phyloP scores from a whole-genome alignment of 805 yeast species.

The Metschnikowia lochheadii region DNA sequence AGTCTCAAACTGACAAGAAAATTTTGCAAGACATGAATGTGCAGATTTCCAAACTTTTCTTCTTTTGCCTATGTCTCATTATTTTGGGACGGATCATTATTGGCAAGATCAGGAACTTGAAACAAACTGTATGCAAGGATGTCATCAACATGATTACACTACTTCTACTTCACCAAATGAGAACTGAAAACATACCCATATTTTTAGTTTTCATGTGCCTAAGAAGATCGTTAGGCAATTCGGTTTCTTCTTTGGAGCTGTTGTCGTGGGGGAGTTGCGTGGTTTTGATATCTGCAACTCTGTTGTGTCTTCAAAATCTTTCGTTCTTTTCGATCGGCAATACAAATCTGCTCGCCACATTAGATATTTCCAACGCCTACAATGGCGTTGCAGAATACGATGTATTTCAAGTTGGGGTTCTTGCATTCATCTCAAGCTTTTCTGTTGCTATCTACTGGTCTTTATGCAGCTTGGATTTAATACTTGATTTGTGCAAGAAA shows the following conservation, averaged over 20 bases:
- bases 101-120: constrained; percentile 21
- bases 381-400: constrained; percentile 78
- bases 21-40: constrained; percentile 22
- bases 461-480: constrained; percentile 36
- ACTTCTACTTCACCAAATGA: constrained; percentile 52
- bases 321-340: constrained; percentile 85
- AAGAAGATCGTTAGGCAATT: constrained; percentile 17
- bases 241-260: constrained; percentile 7
- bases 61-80: constrained; percentile 22
- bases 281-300: constrained; percentile 29
- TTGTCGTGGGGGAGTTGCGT: constrained; percentile 16
- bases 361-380: constrained; percentile 87
- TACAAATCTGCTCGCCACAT: constrained; percentile 87
- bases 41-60: constrained; percentile 25
- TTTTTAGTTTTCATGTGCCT: constrained; percentile 36
- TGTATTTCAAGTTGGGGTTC: constrained; percentile 63
- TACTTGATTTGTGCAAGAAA: constrained; percentile 3
- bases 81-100: constrained; percentile 26
- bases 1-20: constrained; percentile 10
- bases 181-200: constrained; percentile 53
- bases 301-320: constrained; percentile 62
- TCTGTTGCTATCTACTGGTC: constrained; percentile 84
- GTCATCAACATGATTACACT: constrained; percentile 34
- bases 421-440: constrained; percentile 83
- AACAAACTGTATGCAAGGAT: constrained; percentile 30